phyloP scores from a whole-genome alignment of 2,329 filamentous ascomycete genomes.

The Chalara sp. region DNA sequence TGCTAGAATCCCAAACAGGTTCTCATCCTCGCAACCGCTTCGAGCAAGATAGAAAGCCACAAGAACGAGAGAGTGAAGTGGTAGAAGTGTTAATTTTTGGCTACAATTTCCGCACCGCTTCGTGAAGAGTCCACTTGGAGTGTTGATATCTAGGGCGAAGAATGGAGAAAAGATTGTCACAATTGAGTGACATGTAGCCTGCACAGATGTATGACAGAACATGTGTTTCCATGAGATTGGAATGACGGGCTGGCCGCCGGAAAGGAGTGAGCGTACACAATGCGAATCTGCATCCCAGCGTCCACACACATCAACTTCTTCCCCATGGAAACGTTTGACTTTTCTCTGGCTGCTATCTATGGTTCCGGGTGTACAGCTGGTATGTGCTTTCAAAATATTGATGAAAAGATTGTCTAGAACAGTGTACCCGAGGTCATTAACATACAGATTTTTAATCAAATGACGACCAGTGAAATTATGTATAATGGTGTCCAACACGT shows the following conservation, averaged over 20 bases:
- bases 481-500: conserved; percentile 7
- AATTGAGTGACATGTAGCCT: conserved; percentile 32
- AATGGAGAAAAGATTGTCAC: conserved; percentile 16
- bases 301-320: conserved; percentile 36
- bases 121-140: conserved; percentile 12
- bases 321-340: conserved; percentile 27
- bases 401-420: conserved; percentile 33
- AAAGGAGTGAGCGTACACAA: conserved; percentile 26
- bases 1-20: conserved; percentile 32
- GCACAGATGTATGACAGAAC: conserved; percentile 36
- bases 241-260: conserved; percentile 20
- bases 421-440: conserved; percentile 29
- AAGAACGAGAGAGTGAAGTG: conserved; percentile 32
- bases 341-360: conserved; percentile 24
- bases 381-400: conserved; percentile 31
- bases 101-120: conserved; percentile 25
- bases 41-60: conserved; percentile 28
- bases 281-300: conserved; percentile 35
- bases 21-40: conserved; percentile 28
- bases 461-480: not conserved
- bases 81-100: conserved; percentile 24
- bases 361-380: conserved; percentile 18
- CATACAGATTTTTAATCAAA: conserved; percentile 5
- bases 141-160: conserved; percentile 7
- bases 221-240: conserved; percentile 36